Conservation (phyloP, 2,329 filamentous ascomycete species). For the Penicillium sp. region DNA sequence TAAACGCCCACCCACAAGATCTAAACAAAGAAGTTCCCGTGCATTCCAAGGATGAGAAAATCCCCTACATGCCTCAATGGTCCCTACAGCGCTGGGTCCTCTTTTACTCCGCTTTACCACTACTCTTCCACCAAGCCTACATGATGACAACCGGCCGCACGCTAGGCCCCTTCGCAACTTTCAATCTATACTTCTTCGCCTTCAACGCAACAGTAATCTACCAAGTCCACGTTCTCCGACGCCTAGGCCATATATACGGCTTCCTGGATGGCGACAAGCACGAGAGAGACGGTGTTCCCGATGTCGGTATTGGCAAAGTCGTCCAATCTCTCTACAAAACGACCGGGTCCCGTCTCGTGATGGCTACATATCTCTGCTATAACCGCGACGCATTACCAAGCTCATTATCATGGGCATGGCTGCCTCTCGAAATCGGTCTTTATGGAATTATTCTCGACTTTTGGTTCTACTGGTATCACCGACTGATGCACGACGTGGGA, state of each 20-base stretch:
- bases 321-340: conserved; percentile 40
- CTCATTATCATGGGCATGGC: conserved; percentile 37
- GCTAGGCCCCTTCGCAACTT: conserved; percentile 35
- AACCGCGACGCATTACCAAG: conserved; percentile 27
- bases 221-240: conserved; percentile 33
- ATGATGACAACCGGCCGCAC: conserved; percentile 34
- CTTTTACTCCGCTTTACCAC: conserved; percentile 43
- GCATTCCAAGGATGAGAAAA: conserved; percentile 47
- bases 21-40: conserved; percentile 38
- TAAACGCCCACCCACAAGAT: conserved; percentile 32
- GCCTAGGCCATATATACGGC: conserved; percentile 25
- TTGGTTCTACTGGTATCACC: conserved; percentile 34
- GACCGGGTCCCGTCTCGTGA: conserved; percentile 36
- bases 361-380: conserved; percentile 40
- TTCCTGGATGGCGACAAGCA: conserved; percentile 31
- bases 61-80: conserved; percentile 45
- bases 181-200: conserved; percentile 44
- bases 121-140: conserved; percentile 45
- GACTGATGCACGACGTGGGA: conserved; percentile 48
- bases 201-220: conserved; percentile 49
- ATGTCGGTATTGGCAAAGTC: conserved; percentile 43
- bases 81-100: conserved; percentile 47
- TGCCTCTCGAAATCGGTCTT: conserved; percentile 38
- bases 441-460: conserved; percentile 31
- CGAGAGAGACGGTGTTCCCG: conserved; percentile 45